A percentile compares a stretch with the other conserved stretches of the same genome.
Conservation (phyloP, 129 eudicot species). For the Arctium minus region DNA sequence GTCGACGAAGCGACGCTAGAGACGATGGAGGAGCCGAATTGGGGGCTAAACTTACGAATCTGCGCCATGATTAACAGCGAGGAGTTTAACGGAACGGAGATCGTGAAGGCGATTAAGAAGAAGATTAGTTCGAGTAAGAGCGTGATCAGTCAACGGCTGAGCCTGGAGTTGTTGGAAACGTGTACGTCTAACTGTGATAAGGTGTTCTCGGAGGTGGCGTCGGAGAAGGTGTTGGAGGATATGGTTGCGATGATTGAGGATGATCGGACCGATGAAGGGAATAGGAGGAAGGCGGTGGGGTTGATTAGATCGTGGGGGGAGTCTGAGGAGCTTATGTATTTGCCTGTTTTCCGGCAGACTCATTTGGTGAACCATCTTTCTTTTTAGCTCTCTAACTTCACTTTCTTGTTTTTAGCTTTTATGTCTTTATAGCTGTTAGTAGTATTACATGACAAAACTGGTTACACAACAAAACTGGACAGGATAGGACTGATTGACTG, state of each 20-base stretch:
- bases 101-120: slow-evolving; percentile 76
- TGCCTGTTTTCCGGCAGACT: slow-evolving; percentile 90
- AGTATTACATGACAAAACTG: no score
- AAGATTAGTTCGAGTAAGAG: slow-evolving; percentile 34
- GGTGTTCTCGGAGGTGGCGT: slow-evolving; percentile 86
- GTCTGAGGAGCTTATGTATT: slow-evolving; percentile 71
- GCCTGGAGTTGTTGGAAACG: slow-evolving; percentile 77
- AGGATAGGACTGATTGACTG: no score
- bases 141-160: slow-evolving; percentile 33
- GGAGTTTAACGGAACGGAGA: slow-evolving; percentile 74
- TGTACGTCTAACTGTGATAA: slow-evolving; percentile 88
- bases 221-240: slow-evolving; percentile 92
- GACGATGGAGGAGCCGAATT: slow-evolving; percentile 62
- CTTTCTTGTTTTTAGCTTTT: neutral
- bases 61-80: slow-evolving; percentile 66
- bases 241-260: slow-evolving; percentile 73
- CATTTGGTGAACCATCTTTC: slow-evolving; percentile 44
- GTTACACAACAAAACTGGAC: no score
- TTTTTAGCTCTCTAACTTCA: neutral
- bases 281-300: slow-evolving; percentile 52
- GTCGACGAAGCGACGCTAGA: slow-evolving; percentile 89
- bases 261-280: slow-evolving; percentile 44
- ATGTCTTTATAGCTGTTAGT: neutral
- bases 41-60: slow-evolving; percentile 83
- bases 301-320: slow-evolving; percentile 89